Evolutionary conservation across 2,329 filamentous ascomycete species (phyloP), one percentile per base, ranked within the genome.

Genomic region (Orbilia ellipsospora): DNA sequence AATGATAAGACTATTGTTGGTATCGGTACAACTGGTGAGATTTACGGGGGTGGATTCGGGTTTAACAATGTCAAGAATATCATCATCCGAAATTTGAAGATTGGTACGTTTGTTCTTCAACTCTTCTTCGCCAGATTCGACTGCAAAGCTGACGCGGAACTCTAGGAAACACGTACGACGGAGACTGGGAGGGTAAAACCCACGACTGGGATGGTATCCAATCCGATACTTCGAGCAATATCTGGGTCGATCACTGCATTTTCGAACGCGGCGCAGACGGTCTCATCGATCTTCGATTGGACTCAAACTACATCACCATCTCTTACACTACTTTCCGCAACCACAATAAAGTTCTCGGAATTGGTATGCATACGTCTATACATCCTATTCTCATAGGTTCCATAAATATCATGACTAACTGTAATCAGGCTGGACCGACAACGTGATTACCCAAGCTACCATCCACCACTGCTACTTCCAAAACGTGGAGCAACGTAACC

Each of bases 381-480:
- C 4, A 31, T 18, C n/a, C 1, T 1, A 5, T 18, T 36, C 4
- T 4, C 7, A 23, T 23, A 23, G 23, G 4, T 23, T 23, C 4
- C 23, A 4, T 2, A 23, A 23, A 23, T 23, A 23, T 23, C 23
- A 23, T 23, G 4, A 4, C 23, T 23, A 23, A 23, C 23, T 2
- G 23, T 23, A 23, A 23, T 13, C 26, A 73, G 61, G 78, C 20
- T 79, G 78, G 78, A 78, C 77, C 13, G 76, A 78, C 2, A 79
- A 79, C 31, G 77, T 79, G 0, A 76, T 78, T 31, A 59, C 78
- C 10, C 77, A 79, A 66, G 77, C 73, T 10, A 79, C 78, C 2
- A 79, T 79, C 48, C 75, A 79, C 50, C 72, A 79, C 70, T 79
- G 78, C 73, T 79, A 77, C 69, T 79, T 79, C 77, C 75, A 78